These are phyloP conservation scores for Candida caryicola DNA, from an alignment of 805 yeast genomes.

Conservation along the genomic window DNA sequence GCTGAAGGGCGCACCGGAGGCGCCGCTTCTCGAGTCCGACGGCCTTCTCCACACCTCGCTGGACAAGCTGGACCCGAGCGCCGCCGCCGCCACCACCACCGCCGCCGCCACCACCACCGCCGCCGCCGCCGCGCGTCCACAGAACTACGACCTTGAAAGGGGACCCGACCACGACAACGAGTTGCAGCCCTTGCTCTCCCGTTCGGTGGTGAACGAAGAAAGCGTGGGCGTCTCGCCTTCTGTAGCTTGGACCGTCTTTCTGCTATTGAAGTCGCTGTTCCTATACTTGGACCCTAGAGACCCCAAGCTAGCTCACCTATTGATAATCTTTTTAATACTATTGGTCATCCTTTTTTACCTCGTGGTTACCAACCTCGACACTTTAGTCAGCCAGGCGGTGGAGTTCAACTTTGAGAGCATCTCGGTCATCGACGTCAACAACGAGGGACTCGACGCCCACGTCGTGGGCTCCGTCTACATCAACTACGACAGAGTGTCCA, in stretches of 20 bases:
- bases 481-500: slow-evolving; percentile 26
- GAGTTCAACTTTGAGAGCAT: slow-evolving; percentile 22
- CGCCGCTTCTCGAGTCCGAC: not conserved
- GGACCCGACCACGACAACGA: not conserved
- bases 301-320: slow-evolving; percentile 5
- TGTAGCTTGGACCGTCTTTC: slow-evolving; percentile 1
- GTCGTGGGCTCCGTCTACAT: slow-evolving; percentile 24
- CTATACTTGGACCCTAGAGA: slow-evolving; percentile 6
- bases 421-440: slow-evolving; percentile 20
- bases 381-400: slow-evolving; percentile 19
- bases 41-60: not conserved
- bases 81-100: no score
- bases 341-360: slow-evolving; percentile 4
- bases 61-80: no score
- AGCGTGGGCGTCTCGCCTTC: not conserved
- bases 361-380: slow-evolving; percentile 10
- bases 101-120: no score
- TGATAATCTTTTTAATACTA: slow-evolving; percentile 5
- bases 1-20: not conserved
- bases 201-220: not conserved
- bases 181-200: not conserved
- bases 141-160: not conserved
- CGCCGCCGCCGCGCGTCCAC: no score
- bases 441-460: slow-evolving; percentile 27
- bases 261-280: not conserved